Base-by-base conservation (phyloP, 2,329 filamentous ascomycete species). In the Magnaporthiopsis incrustans region DNA sequence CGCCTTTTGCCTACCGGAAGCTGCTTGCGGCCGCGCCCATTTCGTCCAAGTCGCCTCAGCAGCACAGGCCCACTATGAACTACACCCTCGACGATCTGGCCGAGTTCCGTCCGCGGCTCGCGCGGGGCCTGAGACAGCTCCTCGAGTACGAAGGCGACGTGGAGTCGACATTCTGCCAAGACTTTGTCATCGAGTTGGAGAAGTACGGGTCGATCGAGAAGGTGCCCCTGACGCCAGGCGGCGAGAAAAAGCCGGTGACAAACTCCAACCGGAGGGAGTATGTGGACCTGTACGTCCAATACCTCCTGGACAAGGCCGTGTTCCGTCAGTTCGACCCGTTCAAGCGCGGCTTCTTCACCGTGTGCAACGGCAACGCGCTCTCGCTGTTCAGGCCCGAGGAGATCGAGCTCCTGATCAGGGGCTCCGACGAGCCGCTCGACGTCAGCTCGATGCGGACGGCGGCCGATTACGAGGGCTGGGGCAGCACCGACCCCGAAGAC, bases 281-380 rank as follows among this genome's bases (percentile, higher is more conserved):
- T 70, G 92, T 97, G 63, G 89, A 94, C 69, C 79, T 92, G 2
- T 96, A 96, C 72, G 85, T 96, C 12, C 85, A 87, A 56, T 90
- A 94, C 72, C 75, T 94, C 12, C 85, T 97, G 14, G 92, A 97
- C 70, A 87, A 82, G 8, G 84, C 90, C 0, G 89, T 97, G 1
- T 79, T 85, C 56, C 84, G 91, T 57, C 92, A 97, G 71, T 97
- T 96, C 68, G 92, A 96, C 72, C 92, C 93, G 0, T 97, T 97
- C 81, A 95, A 95, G 73, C 86, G 92, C 64, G 93, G 93, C 0
- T 97, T 97, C 76, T 97, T 92, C 74, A 96, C 90, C 0, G 91
- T 97, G 33, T 96, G 92, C 72, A 90, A 89, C 50, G 91, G 92
- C 50, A 96, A 95, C 72, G 92, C 93, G 0, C 80, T 97, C 50